Conservation (phyloP, 2,329 filamentous ascomycete genomes). For the Trichoderma asperellum region DNA sequence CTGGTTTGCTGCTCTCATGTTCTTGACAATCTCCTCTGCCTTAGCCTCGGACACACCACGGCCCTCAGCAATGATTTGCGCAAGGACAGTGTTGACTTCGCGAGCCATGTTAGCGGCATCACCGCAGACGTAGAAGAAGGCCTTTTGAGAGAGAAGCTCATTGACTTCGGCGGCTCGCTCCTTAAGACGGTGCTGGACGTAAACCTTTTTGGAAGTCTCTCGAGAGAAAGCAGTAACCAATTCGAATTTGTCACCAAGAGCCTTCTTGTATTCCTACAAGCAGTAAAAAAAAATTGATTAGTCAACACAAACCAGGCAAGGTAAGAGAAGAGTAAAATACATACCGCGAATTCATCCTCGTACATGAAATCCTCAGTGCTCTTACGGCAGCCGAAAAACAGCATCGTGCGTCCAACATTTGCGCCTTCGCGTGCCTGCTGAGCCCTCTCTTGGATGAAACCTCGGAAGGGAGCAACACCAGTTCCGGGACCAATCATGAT, state of each 20-base stretch:
- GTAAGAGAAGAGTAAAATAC: conserved; percentile 40
- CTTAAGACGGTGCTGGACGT: conserved; percentile 91
- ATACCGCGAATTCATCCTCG: conserved; percentile 86
- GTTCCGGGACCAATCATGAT: conserved; percentile 97
- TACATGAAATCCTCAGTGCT: conserved; percentile 91
- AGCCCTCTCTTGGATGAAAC: conserved; percentile 90
- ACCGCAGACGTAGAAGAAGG: conserved; percentile 97
- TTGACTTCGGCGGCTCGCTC: conserved; percentile 84
- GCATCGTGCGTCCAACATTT: conserved; percentile 80
- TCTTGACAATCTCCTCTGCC: conserved; percentile 95
- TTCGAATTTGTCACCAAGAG: conserved; percentile 85
- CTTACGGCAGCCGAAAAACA: conserved; percentile 96
- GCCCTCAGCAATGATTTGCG: conserved; percentile 83
- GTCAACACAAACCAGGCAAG: not conserved
- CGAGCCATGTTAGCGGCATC: conserved; percentile 97
- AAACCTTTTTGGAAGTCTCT: conserved; percentile 84
- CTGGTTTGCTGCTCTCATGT: conserved; percentile 90
- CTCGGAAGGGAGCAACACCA: conserved; percentile 94
- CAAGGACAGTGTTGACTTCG: conserved; percentile 86
- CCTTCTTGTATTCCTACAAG: conserved; percentile 75
- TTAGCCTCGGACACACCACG: conserved; percentile 81
- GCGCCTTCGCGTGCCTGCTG: conserved; percentile 79
- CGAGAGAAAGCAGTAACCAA: conserved; percentile 95
- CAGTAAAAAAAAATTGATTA: conserved; percentile 3
- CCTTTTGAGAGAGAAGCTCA: conserved; percentile 80